Evolutionary conservation across 2,329 filamentous ascomycete genomes (phyloP), one percentile per base, ranked within the genome.

Genomic region (Paecilomyces sp.): DNA sequence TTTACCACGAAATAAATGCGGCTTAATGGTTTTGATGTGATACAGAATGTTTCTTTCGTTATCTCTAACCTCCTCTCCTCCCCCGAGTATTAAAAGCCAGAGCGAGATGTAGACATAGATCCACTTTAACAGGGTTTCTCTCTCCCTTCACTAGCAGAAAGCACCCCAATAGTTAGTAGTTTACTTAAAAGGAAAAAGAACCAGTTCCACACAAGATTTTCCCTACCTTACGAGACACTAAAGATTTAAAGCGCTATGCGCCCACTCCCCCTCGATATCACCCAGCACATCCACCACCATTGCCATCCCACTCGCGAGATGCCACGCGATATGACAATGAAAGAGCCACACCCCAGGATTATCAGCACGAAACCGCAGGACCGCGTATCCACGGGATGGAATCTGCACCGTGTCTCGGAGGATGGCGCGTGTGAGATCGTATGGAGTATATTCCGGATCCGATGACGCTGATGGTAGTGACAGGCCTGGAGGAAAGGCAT

Each of bases 311-410:
- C 71, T 74, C 1, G 71, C 76, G 57, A 68, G 22, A 56, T 90
- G 87, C 87, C 87, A 91, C 69, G 89, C 87, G 56, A 91, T 86
- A 70, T 91, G 89, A 73, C 88, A 91, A 73, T 91, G 88, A 75
- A 90, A 88, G 3, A 87, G 74, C 85, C 85, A 88, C 31, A 88
- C 76, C 54, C 82, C 72, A 3, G 72, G 72, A 62, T 74, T 74
- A 59, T 73, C 66, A 36, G 68, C 66, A 34, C 72, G 63, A 62
- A 79, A 77, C 0, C 75, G 62, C 3, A 92, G 67, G 11, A 90
- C 83, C 30, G 88, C 80, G 70, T 88, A 85, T 0, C 88, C 87
- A 33, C 30, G 51, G 1, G 22, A 30, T 15, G 51, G 51, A 22
- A 56, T 64, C 57, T 62, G 60, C 13, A 65, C 60, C 8, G 63